Base-by-base conservation (phyloP, 768 basidiomycete species). In the Leccinum arenicola region DNA sequence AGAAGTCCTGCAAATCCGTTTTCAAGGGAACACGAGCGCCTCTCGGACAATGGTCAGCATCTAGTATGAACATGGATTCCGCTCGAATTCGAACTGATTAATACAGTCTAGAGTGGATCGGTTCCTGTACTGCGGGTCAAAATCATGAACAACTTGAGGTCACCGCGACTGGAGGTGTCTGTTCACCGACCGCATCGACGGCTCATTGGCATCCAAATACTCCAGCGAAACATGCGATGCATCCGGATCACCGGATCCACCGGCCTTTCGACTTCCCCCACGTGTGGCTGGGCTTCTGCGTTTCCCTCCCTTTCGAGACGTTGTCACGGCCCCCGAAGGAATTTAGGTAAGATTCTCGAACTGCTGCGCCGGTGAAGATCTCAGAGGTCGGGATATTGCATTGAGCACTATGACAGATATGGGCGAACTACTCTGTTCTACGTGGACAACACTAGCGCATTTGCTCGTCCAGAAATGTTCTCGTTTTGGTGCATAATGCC, bases 1-100 rank as follows among this genome's bases (percentile, higher is more conserved):
- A 4, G 14, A 12, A 19, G 5, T 19, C 50, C 3, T 25, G 4
- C 17, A 8, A 4, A 15, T 17, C 29, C 4, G 3, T 59, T 31
- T 61, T 61, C 35, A 45, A 15, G 10, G 10, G 3, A 3, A n/a
- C n/a, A 43, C 12, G 52, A 61, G 31, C 53, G 15, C 1, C 33
- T 56, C 23, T 55, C 54, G 8, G 31, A 60, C 33, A 19, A 15
- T 29, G 54, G 61, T 61, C 17, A 4, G 54, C n/a, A 27, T 21
- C 21, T 11, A 12, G 12, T 35, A 14, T 11, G 10, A 8, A 8
- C 2, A 3, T n/a, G 36, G 19, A 25, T 14, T 38, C 23, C 23
- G 14, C 4, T 4, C 7, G 6, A 4, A 3, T 14, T 11, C 4
- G 15, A 1, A 7, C 7, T 40, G 27, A 57, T 35, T 4, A 1